Evolutionary conservation across 2,329 filamentous ascomycete genomes (phyloP).

Genomic region (Grosmannia penicillata): DNA sequence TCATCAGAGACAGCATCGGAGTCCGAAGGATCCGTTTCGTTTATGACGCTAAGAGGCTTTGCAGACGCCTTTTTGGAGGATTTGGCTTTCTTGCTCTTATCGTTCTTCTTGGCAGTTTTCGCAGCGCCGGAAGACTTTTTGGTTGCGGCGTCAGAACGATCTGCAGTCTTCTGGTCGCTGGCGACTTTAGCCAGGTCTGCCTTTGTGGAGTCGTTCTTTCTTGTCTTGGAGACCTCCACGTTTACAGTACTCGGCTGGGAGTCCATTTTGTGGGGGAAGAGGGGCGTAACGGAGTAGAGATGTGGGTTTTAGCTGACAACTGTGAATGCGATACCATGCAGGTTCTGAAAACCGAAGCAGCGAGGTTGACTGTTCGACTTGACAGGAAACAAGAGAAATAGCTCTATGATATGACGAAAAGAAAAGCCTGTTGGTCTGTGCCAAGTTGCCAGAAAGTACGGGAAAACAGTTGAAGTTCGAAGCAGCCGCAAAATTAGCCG

Average conservation of each 20-base stretch:
- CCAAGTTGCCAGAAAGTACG: neutral
- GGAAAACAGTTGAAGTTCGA: no score
- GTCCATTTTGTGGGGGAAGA: slow-evolving; percentile 10
- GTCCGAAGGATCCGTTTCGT: no score
- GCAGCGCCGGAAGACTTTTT: slow-evolving; percentile 4
- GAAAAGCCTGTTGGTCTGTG: no score
- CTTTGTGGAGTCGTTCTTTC: slow-evolving; percentile 12
- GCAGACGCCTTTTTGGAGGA: no score
- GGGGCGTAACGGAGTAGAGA: neutral
- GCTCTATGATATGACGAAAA: no score
- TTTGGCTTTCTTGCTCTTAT: slow-evolving; percentile 16
- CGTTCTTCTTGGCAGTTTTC: slow-evolving; percentile 15
- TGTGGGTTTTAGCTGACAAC: no score
- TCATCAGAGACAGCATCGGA: slow-evolving; percentile 10
- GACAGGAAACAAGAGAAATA: no score
- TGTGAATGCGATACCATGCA: no score
- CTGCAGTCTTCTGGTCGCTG: slow-evolving; percentile 11
- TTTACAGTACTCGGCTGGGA: slow-evolving; percentile 10
- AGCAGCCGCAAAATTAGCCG: neutral
- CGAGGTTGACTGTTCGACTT: no score
- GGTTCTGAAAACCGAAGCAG: no score
- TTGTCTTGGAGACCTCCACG: slow-evolving; percentile 9
- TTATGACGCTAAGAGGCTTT: no score
- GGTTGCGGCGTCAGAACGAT: slow-evolving; percentile 9
- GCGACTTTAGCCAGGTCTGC: slow-evolving; percentile 9